Evolutionary conservation across 495 filamentous ascomycete genomes (phyloP), one percentile per base, ranked within the genome.

Genomic region (Aspergillus leporis): DNA sequence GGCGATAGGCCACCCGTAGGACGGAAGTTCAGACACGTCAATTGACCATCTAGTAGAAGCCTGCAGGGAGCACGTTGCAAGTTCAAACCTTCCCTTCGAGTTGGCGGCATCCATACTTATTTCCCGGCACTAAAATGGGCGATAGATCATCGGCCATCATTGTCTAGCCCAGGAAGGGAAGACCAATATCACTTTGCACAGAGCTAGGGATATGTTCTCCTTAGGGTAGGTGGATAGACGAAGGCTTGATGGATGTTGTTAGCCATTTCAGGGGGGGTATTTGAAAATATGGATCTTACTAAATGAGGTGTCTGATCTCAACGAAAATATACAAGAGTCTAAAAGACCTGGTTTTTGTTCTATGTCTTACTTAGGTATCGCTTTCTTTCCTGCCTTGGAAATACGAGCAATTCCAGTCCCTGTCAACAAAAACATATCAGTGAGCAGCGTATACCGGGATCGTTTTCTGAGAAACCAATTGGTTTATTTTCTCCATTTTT

Each of bases 31-130:
- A 55, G 60, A 51, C 55, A 52, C 31, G 51, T 58, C 41, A 54
- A 51, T 62, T 58, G 60, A 54, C 49, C 53, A 51, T 22, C 55
- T 34, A 50, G 43, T 38, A 49, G 31, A 54, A 41, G 55, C 46
- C 7, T 22, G 19, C 51, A 45, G 41, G 34, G 32, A 45, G 23
- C 21, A 45, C 30, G 41, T 59, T 28, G 53, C 48, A 43, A 45
- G 30, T 22, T 43, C 38, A 55, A 41, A 6, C 51, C 52, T 16
- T 18, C 54, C 55, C 52, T 58, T 43, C 45, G 38, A 36, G 19
- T 56, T 34, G 50, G 56, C 30, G 48, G 14, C 34, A 58, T 47
- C 58, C 56, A 65, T 62, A 53, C 56, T 51, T 28, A 21, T 25
- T 16, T 51, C 23, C 45, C 19, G 43, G 31, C 49, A 34, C 32